These are phyloP conservation scores for Rhodotorula graminis DNA, from an alignment of 768 basidiomycete genomes.

Conservation along the genomic window DNA sequence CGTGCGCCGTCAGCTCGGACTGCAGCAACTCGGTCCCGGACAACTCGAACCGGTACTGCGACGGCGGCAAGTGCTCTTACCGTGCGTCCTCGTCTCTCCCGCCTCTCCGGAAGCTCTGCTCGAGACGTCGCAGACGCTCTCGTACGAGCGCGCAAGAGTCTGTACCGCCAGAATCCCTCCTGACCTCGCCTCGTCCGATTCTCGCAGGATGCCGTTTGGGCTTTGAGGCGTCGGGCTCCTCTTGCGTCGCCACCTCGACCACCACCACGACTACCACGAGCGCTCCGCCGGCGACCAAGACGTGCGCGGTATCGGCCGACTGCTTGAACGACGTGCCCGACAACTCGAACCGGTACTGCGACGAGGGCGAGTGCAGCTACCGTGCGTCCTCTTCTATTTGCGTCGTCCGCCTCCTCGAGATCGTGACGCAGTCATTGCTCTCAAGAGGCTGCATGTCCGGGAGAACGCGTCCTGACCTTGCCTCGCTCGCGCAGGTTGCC, in stretches of 20 bases:
- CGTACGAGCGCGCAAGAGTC: too few species aligned
- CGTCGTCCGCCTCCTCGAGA: too few species aligned
- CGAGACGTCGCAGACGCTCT: not conserved
- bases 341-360: too few species aligned
- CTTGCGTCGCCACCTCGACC: not conserved
- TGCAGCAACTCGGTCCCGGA: not conserved
- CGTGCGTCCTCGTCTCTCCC: not conserved
- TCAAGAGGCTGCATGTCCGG: too few species aligned
- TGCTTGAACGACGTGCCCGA: not conserved
- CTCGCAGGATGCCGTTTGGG: slow-evolving; percentile 1
- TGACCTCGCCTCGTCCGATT: too few species aligned
- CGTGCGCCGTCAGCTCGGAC: not conserved
- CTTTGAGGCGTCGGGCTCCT: not conserved
- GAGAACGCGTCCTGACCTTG: too few species aligned
- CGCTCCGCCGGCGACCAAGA: not conserved
- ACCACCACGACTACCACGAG: not conserved
- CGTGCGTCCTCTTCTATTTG: too few species aligned
- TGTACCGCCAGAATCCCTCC: too few species aligned
- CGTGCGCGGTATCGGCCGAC: too few species aligned
- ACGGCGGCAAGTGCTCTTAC: not conserved
- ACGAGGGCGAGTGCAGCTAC: too few species aligned
- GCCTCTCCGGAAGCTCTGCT: not conserved
- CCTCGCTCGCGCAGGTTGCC: too few species aligned
- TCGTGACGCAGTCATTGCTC: too few species aligned
- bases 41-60: slow-evolving; percentile 2